Conservation (phyloP, 805 yeast species). For the Priceomyces melissophilus region DNA sequence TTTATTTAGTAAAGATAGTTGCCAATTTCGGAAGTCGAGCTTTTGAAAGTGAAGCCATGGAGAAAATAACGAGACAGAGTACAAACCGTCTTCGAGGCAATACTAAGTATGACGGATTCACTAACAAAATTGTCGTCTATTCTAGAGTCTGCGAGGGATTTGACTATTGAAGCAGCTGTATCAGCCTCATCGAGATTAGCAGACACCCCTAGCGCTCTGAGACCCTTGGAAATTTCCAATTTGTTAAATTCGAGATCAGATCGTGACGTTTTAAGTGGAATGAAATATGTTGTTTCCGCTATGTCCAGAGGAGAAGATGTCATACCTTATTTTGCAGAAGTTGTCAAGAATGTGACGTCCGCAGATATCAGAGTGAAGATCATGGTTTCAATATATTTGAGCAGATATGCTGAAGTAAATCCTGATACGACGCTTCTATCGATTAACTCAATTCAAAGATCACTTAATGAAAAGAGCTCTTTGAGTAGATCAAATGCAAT, state of each 20-base stretch:
- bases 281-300: conserved; percentile 39
- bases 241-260: conserved; percentile 67
- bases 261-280: conserved; percentile 43
- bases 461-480: conserved; percentile 67
- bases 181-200: conserved; percentile 66
- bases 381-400: conserved; percentile 71
- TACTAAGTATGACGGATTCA: conserved; percentile 39
- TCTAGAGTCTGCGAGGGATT: conserved; percentile 73
- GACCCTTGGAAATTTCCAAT: conserved; percentile 63
- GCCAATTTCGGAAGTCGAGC: too few species aligned
- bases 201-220: conserved; percentile 56
- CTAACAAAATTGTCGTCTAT: conserved; percentile 63
- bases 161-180: conserved; percentile 80
- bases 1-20: background rate
- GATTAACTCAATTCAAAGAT: conserved; percentile 87
- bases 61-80: background rate
- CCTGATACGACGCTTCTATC: conserved; percentile 89
- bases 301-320: conserved; percentile 41
- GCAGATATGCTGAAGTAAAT: conserved; percentile 74
- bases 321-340: conserved; percentile 67
- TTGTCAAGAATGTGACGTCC: conserved; percentile 82
- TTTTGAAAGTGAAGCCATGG: background rate
- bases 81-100: too few species aligned
- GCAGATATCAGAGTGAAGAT: conserved; percentile 59
- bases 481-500: conserved; percentile 69